Conservation (phyloP, 2,329 filamentous ascomycete species). For the Colletotrichum camelliae region DNA sequence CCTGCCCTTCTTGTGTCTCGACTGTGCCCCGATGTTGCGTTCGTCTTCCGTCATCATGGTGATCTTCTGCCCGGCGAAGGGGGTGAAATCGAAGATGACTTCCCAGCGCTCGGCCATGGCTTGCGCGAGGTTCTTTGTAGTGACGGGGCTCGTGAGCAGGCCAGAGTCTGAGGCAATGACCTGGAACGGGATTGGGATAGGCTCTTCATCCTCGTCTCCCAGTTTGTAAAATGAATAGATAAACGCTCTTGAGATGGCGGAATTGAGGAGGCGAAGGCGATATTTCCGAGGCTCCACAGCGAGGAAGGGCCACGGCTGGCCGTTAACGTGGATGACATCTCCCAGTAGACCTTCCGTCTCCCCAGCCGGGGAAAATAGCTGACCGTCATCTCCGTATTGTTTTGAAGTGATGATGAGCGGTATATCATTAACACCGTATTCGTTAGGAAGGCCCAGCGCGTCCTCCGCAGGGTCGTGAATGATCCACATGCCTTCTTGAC, state of each 20-base stretch:
- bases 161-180: conserved; percentile 62
- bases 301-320: conserved; percentile 63
- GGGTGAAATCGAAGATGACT: conserved; percentile 60
- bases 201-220: conserved; percentile 28
- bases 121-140: conserved; percentile 44
- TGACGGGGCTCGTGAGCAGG: conserved; percentile 51
- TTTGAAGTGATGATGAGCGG: conserved; percentile 58
- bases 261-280: conserved; percentile 59
- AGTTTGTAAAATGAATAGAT: conserved; percentile 48
- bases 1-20: conserved; percentile 19
- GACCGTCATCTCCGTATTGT: conserved; percentile 55
- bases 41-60: conserved; percentile 31
- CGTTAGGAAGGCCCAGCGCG: conserved; percentile 51
- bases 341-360: conserved; percentile 55
- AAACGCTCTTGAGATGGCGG: conserved; percentile 51
- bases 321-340: conserved; percentile 64
- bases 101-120: conserved; percentile 65
- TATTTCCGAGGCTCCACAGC: conserved; percentile 66
- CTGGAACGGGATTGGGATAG: conserved; percentile 47
- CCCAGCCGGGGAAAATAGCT: conserved; percentile 49
- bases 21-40: not conserved
- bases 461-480: conserved; percentile 55
- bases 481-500: conserved; percentile 62
- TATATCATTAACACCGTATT: conserved; percentile 58
- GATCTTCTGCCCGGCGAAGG: conserved; percentile 53